Base-by-base conservation (phyloP, 2,329 filamentous ascomycete species). In the Neurospora sp. region DNA sequence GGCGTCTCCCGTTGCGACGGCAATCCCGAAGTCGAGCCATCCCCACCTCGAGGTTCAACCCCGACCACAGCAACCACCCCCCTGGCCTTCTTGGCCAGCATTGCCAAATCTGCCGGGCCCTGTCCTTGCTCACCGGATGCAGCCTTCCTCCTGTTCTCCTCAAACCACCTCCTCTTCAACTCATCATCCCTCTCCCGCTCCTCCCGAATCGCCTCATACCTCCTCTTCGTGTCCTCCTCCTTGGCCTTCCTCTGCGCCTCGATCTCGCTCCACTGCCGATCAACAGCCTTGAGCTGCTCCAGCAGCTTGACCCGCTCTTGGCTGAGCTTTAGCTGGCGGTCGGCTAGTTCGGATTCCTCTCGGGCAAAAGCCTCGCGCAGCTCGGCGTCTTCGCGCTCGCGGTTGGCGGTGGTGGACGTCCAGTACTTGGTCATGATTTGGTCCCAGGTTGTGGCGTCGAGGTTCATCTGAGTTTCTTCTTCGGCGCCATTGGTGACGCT, bases 381-480 rank as follows among this genome's bases (percentile, higher is more conserved):
- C 4, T 71, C 72, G 28, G 74, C 71, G 13, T 83, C 77, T 68
- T 79, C 75, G 13, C 73, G 28, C 1, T 68, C 72, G 8, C 75
- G 73, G 13, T 70, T 68, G 5, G 17, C 68, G 17, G 58, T 69
- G 23, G 75, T 73, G 7, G 74, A 72, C 3, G 58, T 58, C 73
- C 74, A 75, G 71, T 78, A 80, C 15, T 80, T 77, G 43, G 74
- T 73, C 71, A 81, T 78, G 28, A 84, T 75, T 40, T 80, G 78
- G 40, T 79, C 77, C 76, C 82, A 83, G n/a, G 79, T 74, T 58
- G 77, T 74, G 52, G 52, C 23, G 15, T 62, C 28, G 15, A 62
- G 23, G 52, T 62, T 62, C 28, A 62, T 36, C 13, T 33, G 52
- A 1, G 52, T 62, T 17, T 62, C 52, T 62, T 62, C 52, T 62